Conservation (phyloP, 805 yeast genomes). For the Cyberlindnera xishuangbannaensis region DNA sequence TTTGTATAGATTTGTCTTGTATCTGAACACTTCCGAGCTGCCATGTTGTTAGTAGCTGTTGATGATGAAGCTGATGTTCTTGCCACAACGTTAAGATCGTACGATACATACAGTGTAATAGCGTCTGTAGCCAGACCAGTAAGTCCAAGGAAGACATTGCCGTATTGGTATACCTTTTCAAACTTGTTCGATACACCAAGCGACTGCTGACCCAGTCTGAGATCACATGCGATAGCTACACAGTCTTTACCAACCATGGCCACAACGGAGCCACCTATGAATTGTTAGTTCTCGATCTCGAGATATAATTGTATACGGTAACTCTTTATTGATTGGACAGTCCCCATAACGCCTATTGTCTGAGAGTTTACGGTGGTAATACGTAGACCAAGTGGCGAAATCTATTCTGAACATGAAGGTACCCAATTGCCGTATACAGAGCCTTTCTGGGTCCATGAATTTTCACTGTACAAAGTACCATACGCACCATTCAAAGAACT, state of each 20-base stretch:
- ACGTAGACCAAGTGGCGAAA: too few species aligned
- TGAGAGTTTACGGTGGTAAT: too few species aligned
- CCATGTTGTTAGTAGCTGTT: background rate
- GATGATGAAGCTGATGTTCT: background rate
- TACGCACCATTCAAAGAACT: conserved; percentile 65
- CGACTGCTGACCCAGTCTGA: conserved; percentile 90
- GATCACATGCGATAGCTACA: conserved; percentile 94
- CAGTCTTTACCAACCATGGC: conserved; percentile 99
- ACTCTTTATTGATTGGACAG: too few species aligned
- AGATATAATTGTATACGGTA: too few species aligned
- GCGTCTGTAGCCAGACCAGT: conserved; percentile 97
- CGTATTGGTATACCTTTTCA: conserved; percentile 85
- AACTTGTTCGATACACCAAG: conserved; percentile 88
- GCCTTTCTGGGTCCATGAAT: too few species aligned
- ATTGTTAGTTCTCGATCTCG: conserved; percentile 16
- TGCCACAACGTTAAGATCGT: background rate
- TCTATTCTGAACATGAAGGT: too few species aligned
- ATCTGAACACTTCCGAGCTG: conserved; percentile 66
- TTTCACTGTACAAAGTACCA: too few species aligned
- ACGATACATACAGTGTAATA: conserved; percentile 40
- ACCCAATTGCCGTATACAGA: too few species aligned
- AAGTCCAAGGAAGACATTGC: conserved; percentile 81
- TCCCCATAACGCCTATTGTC: conserved; percentile 1
- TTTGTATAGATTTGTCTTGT: conserved; percentile 83
- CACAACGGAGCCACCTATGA: conserved; percentile 86